Conservation (phyloP, 306 rosid genomes). For the Psophocarpus tetragonolobus region DNA sequence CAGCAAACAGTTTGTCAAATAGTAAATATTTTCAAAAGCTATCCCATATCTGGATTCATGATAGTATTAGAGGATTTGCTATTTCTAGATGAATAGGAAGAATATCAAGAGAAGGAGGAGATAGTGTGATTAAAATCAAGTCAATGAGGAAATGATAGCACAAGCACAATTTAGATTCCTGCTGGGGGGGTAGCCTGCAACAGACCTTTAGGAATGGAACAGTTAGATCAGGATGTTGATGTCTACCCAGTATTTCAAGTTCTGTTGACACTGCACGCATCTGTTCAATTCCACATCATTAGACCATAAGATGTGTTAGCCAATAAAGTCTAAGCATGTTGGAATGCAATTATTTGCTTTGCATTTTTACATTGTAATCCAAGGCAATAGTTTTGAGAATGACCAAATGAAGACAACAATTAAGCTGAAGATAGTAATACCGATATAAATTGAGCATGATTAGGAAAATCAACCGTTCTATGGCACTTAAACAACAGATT, state of each 20-base stretch:
- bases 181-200: background rate
- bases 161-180: conserved; percentile 1
- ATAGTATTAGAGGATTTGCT: background rate
- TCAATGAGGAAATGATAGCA: background rate
- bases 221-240: conserved; percentile 86
- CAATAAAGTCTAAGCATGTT: conserved; percentile 31
- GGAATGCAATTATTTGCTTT: conserved; percentile 19
- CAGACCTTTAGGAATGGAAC: conserved; percentile 81
- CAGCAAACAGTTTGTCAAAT: background rate
- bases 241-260: conserved; percentile 95
- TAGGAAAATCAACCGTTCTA: conserved; percentile 15
- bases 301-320: conserved; percentile 32
- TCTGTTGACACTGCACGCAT: conserved; percentile 79
- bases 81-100: background rate
- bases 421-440: conserved; percentile 4
- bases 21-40: conserved; percentile 10
- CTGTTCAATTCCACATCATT: conserved; percentile 53
- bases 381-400: background rate
- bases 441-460: conserved; percentile 1
- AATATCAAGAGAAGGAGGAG: background rate
- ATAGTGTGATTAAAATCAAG: conserved; percentile 1
- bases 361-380: conserved; percentile 1
- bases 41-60: background rate
- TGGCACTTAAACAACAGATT: background rate
- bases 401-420: background rate